phyloP scores from a whole-genome alignment of 495 filamentous ascomycete genomes.

The Neurospora tetrasperma region DNA sequence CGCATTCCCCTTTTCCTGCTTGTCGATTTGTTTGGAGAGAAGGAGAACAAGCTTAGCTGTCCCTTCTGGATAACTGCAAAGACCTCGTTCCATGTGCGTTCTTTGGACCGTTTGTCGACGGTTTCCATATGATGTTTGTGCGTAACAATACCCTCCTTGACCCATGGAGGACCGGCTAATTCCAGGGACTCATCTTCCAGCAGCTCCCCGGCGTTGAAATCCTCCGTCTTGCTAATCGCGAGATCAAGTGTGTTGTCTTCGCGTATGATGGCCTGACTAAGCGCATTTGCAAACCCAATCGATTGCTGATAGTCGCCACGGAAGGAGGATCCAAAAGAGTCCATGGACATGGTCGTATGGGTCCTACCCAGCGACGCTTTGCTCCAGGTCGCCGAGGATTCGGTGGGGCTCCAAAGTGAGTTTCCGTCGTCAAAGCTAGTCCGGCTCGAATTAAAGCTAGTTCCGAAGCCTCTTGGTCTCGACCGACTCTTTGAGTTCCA shows the following conservation, averaged over 20 bases:
- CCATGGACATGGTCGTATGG: constrained; percentile 81
- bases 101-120: constrained; percentile 80
- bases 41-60: constrained; percentile 91
- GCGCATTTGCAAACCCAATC: constrained; percentile 93
- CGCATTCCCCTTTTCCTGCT: constrained; percentile 53
- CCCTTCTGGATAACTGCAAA: constrained; percentile 98
- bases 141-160: constrained; percentile 90
- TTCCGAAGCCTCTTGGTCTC: constrained; percentile 69
- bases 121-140: constrained; percentile 94
- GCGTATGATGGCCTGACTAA: constrained; percentile 92
- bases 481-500: constrained; percentile 84
- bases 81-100: constrained; percentile 85
- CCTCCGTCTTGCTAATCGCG: constrained; percentile 42
- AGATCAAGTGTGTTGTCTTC: constrained; percentile 59
- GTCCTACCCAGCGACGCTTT: constrained; percentile 84
- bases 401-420: constrained; percentile 84
- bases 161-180: constrained; percentile 87
- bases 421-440: constrained; percentile 88
- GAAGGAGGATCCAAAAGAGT: constrained; percentile 72
- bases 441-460: constrained; percentile 78
- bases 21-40: constrained; percentile 64
- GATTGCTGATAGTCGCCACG: constrained; percentile 86
- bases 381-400: constrained; percentile 75
- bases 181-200: constrained; percentile 89
- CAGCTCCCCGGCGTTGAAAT: constrained; percentile 50